These are phyloP conservation scores for Globisporangium uncinulatum DNA, from an alignment of 352 stramenopile species.

Conservation along the genomic window DNA sequence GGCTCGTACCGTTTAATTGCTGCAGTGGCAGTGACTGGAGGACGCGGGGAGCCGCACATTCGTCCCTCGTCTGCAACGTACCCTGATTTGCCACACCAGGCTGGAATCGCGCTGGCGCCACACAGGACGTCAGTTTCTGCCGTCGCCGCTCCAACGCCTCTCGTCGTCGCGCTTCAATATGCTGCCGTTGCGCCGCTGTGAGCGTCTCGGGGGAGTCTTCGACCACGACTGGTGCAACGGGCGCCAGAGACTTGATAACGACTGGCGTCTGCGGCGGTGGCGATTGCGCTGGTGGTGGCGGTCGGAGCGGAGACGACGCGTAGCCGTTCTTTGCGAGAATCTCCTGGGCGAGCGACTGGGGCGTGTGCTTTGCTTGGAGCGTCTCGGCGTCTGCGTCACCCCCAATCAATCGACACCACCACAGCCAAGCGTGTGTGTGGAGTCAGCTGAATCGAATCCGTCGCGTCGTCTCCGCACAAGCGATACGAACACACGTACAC, in stretches of 20 bases:
- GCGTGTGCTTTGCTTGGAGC: constrained; percentile 39
- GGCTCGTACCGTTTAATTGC: no score
- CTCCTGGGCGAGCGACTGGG: constrained; percentile 52
- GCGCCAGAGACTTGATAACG: not conserved
- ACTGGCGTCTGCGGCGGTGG: not conserved
- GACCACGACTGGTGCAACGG: constrained; percentile 8
- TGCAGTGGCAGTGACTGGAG: no score
- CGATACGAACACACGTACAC: constrained; percentile 27
- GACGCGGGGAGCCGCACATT: no score
- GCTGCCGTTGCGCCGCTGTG: constrained; percentile 42
- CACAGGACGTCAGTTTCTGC: constrained; percentile 10
- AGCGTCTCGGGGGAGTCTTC: constrained; percentile 29
- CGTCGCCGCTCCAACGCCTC: constrained; percentile 57
- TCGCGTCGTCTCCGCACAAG: not conserved
- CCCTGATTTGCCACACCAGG: no score
- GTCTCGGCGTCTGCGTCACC: constrained; percentile 42
- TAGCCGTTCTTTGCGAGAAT: constrained; percentile 68
- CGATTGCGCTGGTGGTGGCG: not conserved
- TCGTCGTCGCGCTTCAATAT: constrained; percentile 45
- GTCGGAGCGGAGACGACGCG: constrained; percentile 2
- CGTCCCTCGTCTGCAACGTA: no score
- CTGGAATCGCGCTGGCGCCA: not conserved
- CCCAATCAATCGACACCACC: not conserved
- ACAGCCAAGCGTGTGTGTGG: not conserved
- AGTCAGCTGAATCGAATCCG: not conserved